These are phyloP conservation scores for Malassezia caprae DNA, from an alignment of 1,284 basidiomycete species.

Conservation along the genomic window DNA sequence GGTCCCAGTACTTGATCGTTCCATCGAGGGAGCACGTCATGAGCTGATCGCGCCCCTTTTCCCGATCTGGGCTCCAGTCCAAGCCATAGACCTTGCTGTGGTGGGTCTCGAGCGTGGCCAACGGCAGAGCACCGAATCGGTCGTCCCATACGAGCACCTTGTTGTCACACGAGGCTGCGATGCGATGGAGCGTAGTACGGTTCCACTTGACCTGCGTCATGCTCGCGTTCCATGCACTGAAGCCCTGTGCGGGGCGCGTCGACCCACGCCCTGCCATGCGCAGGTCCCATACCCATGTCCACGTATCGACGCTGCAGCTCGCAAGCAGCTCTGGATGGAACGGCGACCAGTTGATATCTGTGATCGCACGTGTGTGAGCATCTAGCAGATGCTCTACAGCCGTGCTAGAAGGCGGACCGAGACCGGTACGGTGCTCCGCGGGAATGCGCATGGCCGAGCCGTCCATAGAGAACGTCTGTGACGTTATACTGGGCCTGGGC, in stretches of 20 bases:
- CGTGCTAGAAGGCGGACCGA: background rate
- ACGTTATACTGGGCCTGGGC: background rate
- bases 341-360: constrained; percentile 47
- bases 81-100: constrained; percentile 46
- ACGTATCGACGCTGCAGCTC: constrained; percentile 44
- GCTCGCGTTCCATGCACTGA: constrained; percentile 44
- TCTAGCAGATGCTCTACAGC: constrained; percentile 35
- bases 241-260: constrained; percentile 35
- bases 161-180: constrained; percentile 37
- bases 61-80: constrained; percentile 39
- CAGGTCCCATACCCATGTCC: constrained; percentile 47
- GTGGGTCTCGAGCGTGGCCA: constrained; percentile 39
- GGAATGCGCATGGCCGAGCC: background rate
- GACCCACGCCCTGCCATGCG: constrained; percentile 25
- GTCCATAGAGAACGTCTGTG: background rate
- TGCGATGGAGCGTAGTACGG: constrained; percentile 24
- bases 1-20: constrained; percentile 45
- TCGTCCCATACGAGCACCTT: constrained; percentile 47
- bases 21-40: constrained; percentile 46
- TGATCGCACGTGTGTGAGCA: constrained; percentile 43
- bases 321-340: constrained; percentile 44
- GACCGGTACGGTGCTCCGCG: background rate
- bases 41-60: constrained; percentile 34
- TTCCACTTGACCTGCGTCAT: constrained; percentile 46
- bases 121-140: constrained; percentile 33